phyloP scores from a whole-genome alignment of 305 asterid genomes.

The Fraxinus sp. region DNA sequence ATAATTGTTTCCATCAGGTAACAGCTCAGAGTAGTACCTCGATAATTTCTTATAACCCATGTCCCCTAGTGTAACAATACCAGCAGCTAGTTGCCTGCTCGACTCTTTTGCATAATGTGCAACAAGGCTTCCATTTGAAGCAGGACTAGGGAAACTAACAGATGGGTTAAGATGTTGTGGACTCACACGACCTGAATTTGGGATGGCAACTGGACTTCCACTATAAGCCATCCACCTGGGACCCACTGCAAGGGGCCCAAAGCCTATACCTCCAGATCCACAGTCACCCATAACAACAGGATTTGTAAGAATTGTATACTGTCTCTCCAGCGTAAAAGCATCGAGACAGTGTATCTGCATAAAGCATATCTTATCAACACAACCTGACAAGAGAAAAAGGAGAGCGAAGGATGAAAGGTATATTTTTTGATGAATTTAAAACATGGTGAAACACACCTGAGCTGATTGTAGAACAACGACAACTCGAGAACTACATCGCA shows the following conservation, averaged over 20 bases:
- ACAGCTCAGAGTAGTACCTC: constrained; percentile 80
- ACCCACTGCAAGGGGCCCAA: constrained; percentile 95
- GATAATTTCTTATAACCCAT: constrained; percentile 82
- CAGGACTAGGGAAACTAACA: constrained; percentile 49
- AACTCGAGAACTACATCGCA: constrained; percentile 79
- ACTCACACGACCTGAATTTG: constrained; percentile 63
- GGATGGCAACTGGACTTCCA: constrained; percentile 67
- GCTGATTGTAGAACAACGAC: constrained; percentile 77
- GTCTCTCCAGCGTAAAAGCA: constrained; percentile 73
- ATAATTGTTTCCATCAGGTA: constrained; percentile 59
- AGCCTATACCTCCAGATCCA: constrained; percentile 59
- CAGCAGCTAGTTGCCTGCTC: constrained; percentile 91
- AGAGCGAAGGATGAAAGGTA: background rate
- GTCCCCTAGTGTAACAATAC: constrained; percentile 84
- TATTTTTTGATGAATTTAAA: background rate
- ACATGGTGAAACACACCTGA: constrained; percentile 53
- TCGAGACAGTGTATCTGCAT: constrained; percentile 78
- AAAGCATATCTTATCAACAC: constrained; percentile 20
- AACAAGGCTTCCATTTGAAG: constrained; percentile 79
- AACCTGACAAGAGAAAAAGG: constrained; percentile 1
- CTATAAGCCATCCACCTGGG: constrained; percentile 97
- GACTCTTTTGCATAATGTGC: constrained; percentile 97
- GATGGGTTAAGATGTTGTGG: constrained; percentile 77
- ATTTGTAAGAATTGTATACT: constrained; percentile 74
- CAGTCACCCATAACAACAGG: constrained; percentile 56